phyloP scores from a whole-genome alignment of 2,329 filamentous ascomycete genomes.

The Alternaria novae-zelandiae region DNA sequence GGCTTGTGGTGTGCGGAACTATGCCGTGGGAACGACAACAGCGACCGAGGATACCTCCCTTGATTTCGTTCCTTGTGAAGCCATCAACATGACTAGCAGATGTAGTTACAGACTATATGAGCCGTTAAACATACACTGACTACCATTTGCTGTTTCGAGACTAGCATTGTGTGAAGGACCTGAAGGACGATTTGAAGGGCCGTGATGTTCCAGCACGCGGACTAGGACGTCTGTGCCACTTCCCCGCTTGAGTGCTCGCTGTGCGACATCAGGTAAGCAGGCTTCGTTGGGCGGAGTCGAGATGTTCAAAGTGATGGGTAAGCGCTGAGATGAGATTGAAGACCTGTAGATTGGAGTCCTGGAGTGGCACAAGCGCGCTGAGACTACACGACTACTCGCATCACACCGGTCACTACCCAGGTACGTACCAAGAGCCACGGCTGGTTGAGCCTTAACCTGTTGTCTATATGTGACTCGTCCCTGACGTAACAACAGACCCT shows the following conservation, averaged over 20 bases:
- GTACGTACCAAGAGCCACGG: neutral
- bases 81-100: neutral
- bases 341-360: neutral
- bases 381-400: too few species aligned
- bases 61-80: neutral
- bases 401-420: neutral
- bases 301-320: neutral
- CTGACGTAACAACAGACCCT: neutral
- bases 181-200: neutral
- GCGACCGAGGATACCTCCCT: neutral
- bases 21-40: neutral
- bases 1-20: neutral
- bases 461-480: neutral
- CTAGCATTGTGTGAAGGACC: neutral
- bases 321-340: neutral
- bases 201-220: neutral
- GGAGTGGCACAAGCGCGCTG: neutral
- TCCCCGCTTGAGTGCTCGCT: neutral
- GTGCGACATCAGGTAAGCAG: neutral
- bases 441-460: neutral
- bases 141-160: neutral
- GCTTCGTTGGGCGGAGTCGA: neutral
- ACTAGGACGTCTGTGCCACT: neutral
- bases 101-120: neutral
- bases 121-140: neutral